phyloP scores from a whole-genome alignment of 2,329 filamentous ascomycete species.

The Epichloe sylvatica region DNA sequence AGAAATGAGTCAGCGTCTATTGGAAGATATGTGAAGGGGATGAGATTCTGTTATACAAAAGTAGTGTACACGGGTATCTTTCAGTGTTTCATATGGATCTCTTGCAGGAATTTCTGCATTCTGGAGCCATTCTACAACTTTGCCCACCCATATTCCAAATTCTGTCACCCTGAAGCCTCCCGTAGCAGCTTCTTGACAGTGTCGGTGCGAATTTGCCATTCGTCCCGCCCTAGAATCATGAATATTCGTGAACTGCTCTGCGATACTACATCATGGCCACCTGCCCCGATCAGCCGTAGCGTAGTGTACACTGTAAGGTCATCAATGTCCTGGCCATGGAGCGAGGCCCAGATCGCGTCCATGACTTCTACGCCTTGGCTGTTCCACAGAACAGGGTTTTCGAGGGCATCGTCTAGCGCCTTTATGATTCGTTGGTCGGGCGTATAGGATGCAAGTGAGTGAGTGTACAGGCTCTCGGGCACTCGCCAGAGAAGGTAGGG shows the following conservation, averaged over 20 bases:
- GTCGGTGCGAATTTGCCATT: conserved; percentile 18
- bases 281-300: conserved; percentile 19
- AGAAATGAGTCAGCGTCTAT: too few species aligned
- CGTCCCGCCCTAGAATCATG: conserved; percentile 21
- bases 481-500: conserved; percentile 27
- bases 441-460: conserved; percentile 11
- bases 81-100: too few species aligned
- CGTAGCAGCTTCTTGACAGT: conserved; percentile 10
- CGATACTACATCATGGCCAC: conserved; percentile 15
- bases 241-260: conserved; percentile 19
- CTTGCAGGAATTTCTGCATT: too few species aligned
- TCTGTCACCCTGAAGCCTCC: conserved; percentile 2
- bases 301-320: conserved; percentile 14
- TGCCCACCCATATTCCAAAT: neutral
- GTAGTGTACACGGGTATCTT: too few species aligned
- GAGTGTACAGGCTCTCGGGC: conserved; percentile 16
- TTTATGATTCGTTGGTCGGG: conserved; percentile 11
- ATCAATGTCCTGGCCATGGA: conserved; percentile 9
- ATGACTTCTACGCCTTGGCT: conserved; percentile 8
- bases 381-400: conserved; percentile 7
- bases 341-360: conserved; percentile 6
- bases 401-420: conserved; percentile 14
- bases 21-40: too few species aligned
- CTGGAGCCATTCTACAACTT: neutral
- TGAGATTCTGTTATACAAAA: too few species aligned